Conservation (phyloP, 306 rosid genomes). For the Cucurbita argyrosperma region DNA sequence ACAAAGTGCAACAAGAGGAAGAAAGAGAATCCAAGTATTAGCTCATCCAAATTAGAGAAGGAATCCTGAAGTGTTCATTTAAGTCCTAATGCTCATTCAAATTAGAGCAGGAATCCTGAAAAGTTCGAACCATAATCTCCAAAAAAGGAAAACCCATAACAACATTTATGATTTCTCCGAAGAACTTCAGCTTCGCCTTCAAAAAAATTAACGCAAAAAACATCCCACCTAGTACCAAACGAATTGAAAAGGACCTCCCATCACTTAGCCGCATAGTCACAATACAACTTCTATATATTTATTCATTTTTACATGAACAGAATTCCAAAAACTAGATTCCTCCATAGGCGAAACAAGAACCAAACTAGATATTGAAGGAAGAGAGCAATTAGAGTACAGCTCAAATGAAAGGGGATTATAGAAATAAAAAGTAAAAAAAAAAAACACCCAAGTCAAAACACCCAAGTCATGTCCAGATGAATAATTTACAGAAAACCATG, state of each 20-base stretch:
- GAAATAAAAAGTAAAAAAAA: background rate
- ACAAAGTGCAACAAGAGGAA: background rate
- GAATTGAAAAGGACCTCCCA: background rate
- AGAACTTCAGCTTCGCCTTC: background rate
- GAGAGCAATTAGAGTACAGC: background rate
- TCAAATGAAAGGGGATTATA: background rate
- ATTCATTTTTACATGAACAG: background rate
- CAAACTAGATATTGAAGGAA: background rate
- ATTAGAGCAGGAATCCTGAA: background rate
- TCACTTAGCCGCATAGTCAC: background rate
- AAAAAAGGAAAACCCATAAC: background rate
- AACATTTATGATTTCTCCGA: background rate
- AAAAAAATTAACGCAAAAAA: background rate
- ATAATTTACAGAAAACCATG: background rate
- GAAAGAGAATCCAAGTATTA: background rate
- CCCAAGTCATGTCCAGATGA: background rate
- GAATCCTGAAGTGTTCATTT: background rate
- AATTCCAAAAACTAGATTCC: background rate
- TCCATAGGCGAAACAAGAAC: background rate
- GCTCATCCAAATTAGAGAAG: background rate
- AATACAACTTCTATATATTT: background rate
- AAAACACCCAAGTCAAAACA: no score
- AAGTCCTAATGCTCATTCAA: background rate
- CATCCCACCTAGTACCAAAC: background rate
- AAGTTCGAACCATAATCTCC: background rate